Base-by-base conservation (phyloP, 2,329 filamentous ascomycete species). In the Fusarium praegraminearum region DNA sequence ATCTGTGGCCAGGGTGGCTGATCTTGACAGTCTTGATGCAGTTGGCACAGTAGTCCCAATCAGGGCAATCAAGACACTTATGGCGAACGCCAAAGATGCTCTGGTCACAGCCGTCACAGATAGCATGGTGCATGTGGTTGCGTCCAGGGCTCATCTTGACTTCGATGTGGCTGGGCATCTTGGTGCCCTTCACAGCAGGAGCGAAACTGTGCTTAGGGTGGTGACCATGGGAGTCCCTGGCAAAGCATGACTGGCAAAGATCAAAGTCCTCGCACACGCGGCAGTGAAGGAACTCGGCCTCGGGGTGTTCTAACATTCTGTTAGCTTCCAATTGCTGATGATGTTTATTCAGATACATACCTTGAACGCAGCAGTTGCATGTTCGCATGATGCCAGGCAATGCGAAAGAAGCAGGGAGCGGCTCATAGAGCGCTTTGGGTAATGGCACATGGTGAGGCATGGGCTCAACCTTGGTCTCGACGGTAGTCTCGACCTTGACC, bases 61-160 rank as follows among this genome's bases (percentile, higher is more conserved):
- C 96, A 44, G 97, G 96, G 84, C 96, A 99, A 78, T 93, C 91
- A 70, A 98, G 85, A 80, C 96, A 99, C 86, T 99, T 99, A 87
- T 98, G 91, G 73, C 96, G 95, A 60, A 97, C 86, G 73, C 96
- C 97, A 73, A 87, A 85, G 75, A 99, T 96, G 79, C 89, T 90
- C 86, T 90, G 91, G 75, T 98, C 93, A 79, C 97, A 99, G 41
- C 93, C 93, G 83, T 99, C 96, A 77, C 96, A 99, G 70, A 98
- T 90, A 65, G 97, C 96, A 63, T 92, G 90, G 82, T 99, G 96
- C 65, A 87, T 85, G 75, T 90, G 86, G 78, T 93, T 93, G 65
- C 95, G 92, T 71, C 96, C 95, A 36, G 95, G 88, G 36, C 85
- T 85, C 77, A 97, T 90, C 72, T 93, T 90, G 67, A 85, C 84